Evolutionary conservation across 192 early-diverging fungal genomes (phyloP), one percentile per base, ranked within the genome.

Genomic region (Backusella luteola): DNA sequence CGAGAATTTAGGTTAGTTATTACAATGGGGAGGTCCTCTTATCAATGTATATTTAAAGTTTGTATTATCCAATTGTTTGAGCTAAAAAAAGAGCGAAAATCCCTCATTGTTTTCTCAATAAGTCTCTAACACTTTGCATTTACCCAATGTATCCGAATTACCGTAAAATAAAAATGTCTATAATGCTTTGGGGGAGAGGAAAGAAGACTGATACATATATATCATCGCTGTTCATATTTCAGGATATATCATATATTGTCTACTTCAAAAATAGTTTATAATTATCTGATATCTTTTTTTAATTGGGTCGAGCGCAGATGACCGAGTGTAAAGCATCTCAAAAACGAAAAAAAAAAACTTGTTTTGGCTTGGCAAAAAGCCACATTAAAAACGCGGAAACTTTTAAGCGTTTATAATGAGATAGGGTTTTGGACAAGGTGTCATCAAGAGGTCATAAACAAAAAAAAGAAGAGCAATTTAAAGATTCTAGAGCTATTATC

Each of bases 301-400:
- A 53, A 53, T 53, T 53, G 6, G 52, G 19, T 53, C 21, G n/a
- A 63, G 8, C 11, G 11, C 26, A 63, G 8, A 29, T 63, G 56
- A 63, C 56, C 56, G 9, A 26, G 26, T 63, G 14, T 29, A 63
- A 63, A 63, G 56, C 56, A 29, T 63, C 26, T 63, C 5, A 19
- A 49, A 49, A 49, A 49, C 19, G 19, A 49, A 49, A 63, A 39
- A 38, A 39, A 29, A 23, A 63, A 11, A 11, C 3, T 63, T 29
- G 56, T 29, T 63, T 63, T 26, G 56, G 56, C 56, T 63, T 63
- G 56, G 56, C 56, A 63, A 63, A 63, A 63, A 63, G 23, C 56
- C 56, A 63, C 56, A 63, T 39, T 32, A 32, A 44, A 49, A 21
- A 9, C 56, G n/a, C 56, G 9, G 26, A 29, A 63, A 63, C 7